Conservation (phyloP, 2,329 filamentous ascomycete genomes). For the Clarireedia hainanense region DNA sequence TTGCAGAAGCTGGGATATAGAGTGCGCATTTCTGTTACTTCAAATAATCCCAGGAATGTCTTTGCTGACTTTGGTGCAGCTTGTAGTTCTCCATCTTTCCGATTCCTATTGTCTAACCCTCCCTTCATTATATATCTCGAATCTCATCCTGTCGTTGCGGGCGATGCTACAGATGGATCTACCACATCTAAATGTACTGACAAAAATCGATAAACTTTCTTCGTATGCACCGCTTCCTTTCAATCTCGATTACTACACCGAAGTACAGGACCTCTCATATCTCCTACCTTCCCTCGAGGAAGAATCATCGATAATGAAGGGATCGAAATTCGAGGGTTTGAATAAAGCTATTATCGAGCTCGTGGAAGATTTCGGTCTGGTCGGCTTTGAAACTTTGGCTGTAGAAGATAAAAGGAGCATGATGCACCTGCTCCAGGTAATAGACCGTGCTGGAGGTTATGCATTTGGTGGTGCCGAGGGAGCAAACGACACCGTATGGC, state of each 20-base stretch:
- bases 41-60: neutral
- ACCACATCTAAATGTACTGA: constrained; percentile 89
- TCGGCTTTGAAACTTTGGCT: constrained; percentile 86
- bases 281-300: constrained; percentile 72
- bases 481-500: constrained; percentile 95
- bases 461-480: constrained; percentile 86
- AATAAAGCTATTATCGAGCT: constrained; percentile 82
- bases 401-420: constrained; percentile 97
- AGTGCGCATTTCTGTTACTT: constrained; percentile 45
- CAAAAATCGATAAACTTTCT: constrained; percentile 91
- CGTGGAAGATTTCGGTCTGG: constrained; percentile 82
- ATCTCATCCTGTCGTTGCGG: constrained; percentile 82
- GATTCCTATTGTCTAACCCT: constrained; percentile 91
- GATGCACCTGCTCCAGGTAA: constrained; percentile 81
- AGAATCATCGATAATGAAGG: constrained; percentile 63
- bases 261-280: constrained; percentile 87
- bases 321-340: constrained; percentile 71
- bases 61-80: constrained; percentile 42
- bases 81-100: constrained; percentile 87
- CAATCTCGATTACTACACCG: constrained; percentile 94
- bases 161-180: constrained; percentile 99
- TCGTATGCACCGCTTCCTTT: constrained; percentile 83
- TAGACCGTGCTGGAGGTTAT: constrained; percentile 89
- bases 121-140: constrained; percentile 90
- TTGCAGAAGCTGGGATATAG: constrained; percentile 88